phyloP scores from a whole-genome alignment of 768 basidiomycete genomes.

The Auricularia sp. region DNA sequence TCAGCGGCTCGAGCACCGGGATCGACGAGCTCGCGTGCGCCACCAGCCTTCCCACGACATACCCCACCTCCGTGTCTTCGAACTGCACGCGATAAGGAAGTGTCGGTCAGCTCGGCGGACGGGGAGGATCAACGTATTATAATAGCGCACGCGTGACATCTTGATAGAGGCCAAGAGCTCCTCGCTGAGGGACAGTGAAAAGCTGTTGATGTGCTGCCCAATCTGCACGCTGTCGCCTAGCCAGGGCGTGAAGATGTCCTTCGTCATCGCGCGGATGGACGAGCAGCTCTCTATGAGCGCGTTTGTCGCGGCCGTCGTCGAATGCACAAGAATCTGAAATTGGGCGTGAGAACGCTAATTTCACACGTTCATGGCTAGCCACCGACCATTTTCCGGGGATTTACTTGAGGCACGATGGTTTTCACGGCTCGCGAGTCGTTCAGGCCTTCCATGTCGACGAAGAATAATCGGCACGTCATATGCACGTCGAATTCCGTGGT shows the following conservation, averaged over 20 bases:
- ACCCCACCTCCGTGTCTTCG: conserved; percentile 95
- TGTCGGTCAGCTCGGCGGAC: neutral
- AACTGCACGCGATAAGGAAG: conserved; percentile 44
- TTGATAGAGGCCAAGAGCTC: conserved; percentile 67
- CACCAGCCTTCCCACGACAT: conserved; percentile 79
- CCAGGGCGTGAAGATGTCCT: conserved; percentile 76
- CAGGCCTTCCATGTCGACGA: conserved; percentile 92
- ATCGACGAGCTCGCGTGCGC: conserved; percentile 80
- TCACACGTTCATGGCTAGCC: neutral
- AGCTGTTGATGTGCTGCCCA: conserved; percentile 92
- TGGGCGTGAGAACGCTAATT: neutral
- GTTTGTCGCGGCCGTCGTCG: conserved; percentile 53
- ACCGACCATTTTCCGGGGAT: conserved; percentile 87
- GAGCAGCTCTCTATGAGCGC: conserved; percentile 72
- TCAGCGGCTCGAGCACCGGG: conserved; percentile 68
- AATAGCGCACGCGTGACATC: conserved; percentile 69
- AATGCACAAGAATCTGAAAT: conserved; percentile 79
- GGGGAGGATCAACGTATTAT: neutral
- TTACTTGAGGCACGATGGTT: conserved; percentile 91
- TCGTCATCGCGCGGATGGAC: conserved; percentile 82
- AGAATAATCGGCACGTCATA: conserved; percentile 76
- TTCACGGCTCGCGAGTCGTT: conserved; percentile 96
- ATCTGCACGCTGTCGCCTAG: conserved; percentile 76
- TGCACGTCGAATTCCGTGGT: conserved; percentile 67
- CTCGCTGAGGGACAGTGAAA: conserved; percentile 90